Percentiles rank a stretch among this genome's conserved stretches.
phyloP scores from a whole-genome alignment of 306 rosid genomes.

The Hippophae tibetana region DNA sequence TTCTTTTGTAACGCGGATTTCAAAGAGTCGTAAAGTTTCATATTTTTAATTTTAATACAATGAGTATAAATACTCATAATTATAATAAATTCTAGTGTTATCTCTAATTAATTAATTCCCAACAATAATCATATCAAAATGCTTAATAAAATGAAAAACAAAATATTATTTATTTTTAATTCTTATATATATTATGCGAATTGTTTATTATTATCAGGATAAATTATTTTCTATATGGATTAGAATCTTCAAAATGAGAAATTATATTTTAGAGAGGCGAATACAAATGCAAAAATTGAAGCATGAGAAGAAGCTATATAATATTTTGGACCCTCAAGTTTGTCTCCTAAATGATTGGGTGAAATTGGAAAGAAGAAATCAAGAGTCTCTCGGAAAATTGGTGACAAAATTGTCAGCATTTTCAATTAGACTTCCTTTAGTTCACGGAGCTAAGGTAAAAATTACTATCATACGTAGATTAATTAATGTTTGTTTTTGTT shows the following conservation, averaged over 20 bases:
- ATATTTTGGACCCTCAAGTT: conserved; percentile 43
- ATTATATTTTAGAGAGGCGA: conserved; percentile 31
- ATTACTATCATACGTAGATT: not conserved
- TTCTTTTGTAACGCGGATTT: not conserved
- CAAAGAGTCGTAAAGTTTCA: not conserved
- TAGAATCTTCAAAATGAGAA: conserved; percentile 34
- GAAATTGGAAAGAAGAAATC: conserved; percentile 48
- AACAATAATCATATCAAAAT: too few species aligned
- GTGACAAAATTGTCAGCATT: conserved; percentile 39
- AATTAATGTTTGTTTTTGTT: not conserved
- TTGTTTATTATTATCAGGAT: conserved; percentile 22
- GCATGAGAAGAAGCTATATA: conserved; percentile 37
- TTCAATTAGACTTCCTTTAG: conserved; percentile 37
- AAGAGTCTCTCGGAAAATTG: conserved; percentile 44
- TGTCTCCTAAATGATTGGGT: conserved; percentile 45
- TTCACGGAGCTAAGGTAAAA: conserved; percentile 32
- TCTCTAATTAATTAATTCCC: too few species aligned
- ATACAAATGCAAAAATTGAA: conserved; percentile 33
- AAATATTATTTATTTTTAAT: not conserved
- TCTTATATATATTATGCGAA: not conserved
- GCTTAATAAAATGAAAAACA: not conserved
- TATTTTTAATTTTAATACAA: not conserved
- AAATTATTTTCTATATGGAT: conserved; percentile 51
- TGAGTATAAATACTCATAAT: too few species aligned
- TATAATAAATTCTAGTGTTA: too few species aligned